Conservation (phyloP, 345 rosid genomes). For the Arabis hirsuta region DNA sequence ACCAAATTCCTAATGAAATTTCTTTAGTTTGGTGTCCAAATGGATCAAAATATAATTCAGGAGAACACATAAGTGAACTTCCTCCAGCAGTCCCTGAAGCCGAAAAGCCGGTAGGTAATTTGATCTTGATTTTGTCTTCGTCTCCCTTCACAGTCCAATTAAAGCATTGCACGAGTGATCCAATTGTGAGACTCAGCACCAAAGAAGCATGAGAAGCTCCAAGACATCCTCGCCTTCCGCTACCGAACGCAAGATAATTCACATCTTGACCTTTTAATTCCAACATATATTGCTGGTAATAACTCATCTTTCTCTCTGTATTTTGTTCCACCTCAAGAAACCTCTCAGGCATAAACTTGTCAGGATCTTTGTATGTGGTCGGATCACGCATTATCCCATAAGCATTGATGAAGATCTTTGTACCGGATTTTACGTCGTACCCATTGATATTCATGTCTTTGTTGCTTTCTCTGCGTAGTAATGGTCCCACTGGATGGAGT, state of each 20-base stretch:
- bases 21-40: constrained; percentile 14
- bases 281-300: constrained; percentile 50
- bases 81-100: constrained; percentile 44
- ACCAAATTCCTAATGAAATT: background rate
- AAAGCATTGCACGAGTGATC: constrained; percentile 45
- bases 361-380: constrained; percentile 38
- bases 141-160: constrained; percentile 39
- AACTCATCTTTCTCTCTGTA: constrained; percentile 29
- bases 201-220: constrained; percentile 63
- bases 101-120: constrained; percentile 35
- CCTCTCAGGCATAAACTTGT: constrained; percentile 45
- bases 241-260: constrained; percentile 62
- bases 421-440: constrained; percentile 37
- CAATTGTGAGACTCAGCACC: constrained; percentile 44
- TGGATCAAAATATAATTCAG: constrained; percentile 36
- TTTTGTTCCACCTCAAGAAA: constrained; percentile 36
- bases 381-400: constrained; percentile 45
- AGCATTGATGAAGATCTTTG: constrained; percentile 43
- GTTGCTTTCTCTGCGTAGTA: constrained; percentile 60
- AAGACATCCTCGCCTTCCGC: constrained; percentile 63
- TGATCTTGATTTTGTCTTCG: constrained; percentile 36
- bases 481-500: constrained; percentile 75
- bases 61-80: constrained; percentile 40
- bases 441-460: constrained; percentile 41
- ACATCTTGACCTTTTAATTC: constrained; percentile 66